Conservation (phyloP, 805 yeast species). For the Debaryomyces maramus region DNA sequence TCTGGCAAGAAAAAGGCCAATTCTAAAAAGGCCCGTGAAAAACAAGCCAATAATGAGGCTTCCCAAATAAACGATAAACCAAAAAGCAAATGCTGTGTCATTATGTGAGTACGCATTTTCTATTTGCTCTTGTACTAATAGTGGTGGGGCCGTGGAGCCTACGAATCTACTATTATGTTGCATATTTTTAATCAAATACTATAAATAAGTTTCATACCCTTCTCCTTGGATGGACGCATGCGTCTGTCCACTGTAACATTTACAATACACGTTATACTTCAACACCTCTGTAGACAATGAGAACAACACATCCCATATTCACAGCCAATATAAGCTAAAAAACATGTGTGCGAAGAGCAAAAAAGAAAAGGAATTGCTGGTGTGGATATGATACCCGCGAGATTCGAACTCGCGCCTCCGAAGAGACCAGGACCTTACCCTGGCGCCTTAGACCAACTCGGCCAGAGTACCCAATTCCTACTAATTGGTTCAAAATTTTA, state of each 20-base stretch:
- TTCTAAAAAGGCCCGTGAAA: slow-evolving; percentile 15
- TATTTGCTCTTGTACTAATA: no score
- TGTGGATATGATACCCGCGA: slow-evolving; percentile 41
- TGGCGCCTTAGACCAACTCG: slow-evolving; percentile 48
- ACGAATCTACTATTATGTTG: no score
- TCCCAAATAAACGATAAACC: slow-evolving; percentile 6
- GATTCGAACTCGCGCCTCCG: slow-evolving; percentile 49
- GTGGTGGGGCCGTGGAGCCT: no score
- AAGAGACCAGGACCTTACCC: slow-evolving; percentile 48
- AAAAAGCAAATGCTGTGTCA: slow-evolving; percentile 30
- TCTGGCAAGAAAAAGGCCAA: slow-evolving; percentile 6
- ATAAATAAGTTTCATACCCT: no score
- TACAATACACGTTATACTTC: no score
- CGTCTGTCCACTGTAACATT: no score
- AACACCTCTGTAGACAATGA: no score
- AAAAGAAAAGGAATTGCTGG: slow-evolving; percentile 34
- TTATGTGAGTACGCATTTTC: slow-evolving; percentile 19
- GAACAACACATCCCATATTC: no score
- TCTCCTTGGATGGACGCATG: no score
- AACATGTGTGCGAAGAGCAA: slow-evolving; percentile 3
- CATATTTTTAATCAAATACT: no score
- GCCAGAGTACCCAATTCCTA: slow-evolving; percentile 44
- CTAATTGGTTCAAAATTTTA: background rate
- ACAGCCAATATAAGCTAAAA: no score
- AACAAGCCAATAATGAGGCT: slow-evolving; percentile 19